A percentile compares a stretch with the other conserved stretches of the same genome.
These are phyloP conservation scores for Blumeriella jaapii DNA, from an alignment of 2,329 filamentous ascomycete species.

Conservation along the genomic window DNA sequence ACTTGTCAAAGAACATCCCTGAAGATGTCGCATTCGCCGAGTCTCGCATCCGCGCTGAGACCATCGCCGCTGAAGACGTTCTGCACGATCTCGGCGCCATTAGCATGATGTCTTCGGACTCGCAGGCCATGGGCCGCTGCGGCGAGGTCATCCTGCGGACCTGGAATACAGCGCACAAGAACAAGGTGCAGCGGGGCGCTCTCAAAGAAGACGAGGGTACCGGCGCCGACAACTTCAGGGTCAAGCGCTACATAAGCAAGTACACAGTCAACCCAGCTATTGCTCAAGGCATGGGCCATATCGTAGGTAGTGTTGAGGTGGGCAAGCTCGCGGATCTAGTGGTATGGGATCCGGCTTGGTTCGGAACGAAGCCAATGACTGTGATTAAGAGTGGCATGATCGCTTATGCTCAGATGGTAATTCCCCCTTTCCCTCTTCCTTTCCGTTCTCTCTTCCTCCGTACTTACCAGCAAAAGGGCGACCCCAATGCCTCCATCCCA, in stretches of 20 bases:
- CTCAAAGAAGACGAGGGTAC: conserved; percentile 69
- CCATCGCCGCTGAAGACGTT: conserved; percentile 92
- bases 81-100: conserved; percentile 91
- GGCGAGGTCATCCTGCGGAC: conserved; percentile 88
- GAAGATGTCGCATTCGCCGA: conserved; percentile 96
- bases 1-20: conserved; percentile 81
- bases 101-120: conserved; percentile 94
- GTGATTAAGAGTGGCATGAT: conserved; percentile 87
- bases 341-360: conserved; percentile 74
- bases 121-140: conserved; percentile 92
- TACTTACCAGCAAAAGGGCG: conserved; percentile 41
- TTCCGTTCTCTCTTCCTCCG: background rate
- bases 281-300: conserved; percentile 78
- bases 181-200: conserved; percentile 71
- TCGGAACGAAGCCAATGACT: conserved; percentile 72
- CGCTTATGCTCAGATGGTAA: conserved; percentile 71
- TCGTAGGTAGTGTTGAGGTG: conserved; percentile 77
- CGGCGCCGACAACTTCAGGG: conserved; percentile 78
- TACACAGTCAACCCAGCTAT: conserved; percentile 93
- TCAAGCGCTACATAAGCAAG: conserved; percentile 88
- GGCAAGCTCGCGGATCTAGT: conserved; percentile 87
- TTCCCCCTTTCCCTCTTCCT: conserved; percentile 21
- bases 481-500: conserved; percentile 75
- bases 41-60: conserved; percentile 86
- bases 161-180: conserved; percentile 97